Evolutionary conservation across 305 asterid species (phyloP), one percentile per base, ranked within the genome.

Genomic region (Vinca major): DNA sequence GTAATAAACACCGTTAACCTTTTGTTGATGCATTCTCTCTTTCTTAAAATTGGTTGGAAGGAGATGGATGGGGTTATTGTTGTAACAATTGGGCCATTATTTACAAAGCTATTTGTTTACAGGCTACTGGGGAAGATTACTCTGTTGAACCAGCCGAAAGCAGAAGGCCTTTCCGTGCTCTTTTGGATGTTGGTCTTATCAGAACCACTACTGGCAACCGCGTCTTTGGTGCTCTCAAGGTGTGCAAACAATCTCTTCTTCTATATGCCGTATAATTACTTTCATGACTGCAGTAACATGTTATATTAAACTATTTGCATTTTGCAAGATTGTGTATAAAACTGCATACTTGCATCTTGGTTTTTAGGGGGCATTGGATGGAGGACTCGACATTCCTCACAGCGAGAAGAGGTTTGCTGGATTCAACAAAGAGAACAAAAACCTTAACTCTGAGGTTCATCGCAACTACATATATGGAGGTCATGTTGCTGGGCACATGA

Each of bases 131-230:
- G 11, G 98, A 90, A 78, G 96, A 92, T 82, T 92, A 80, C 77
- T 87, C 96, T n/a, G 92, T 93, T 69, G 99, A 93, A 66, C 95
- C 96, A 40, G 84, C 88, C 45, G 97, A 90, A 12, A 80, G 66
- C 81, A 86, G 97, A 80, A 90, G 96, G 75, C 98, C 98, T 0
- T 92, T 93, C 92, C 96, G 97, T 65, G 97, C 97, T 5, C 97
- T 90, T 62, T 81, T 93, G 51, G 97, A 90, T 77, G 99, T 90
- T 76, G 99, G 99, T 7, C 95, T 93, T 63, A 0, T 93, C 37
- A 79, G 75, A 62, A 92, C 98, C 41, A 92, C 96, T 36, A 90
- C 98, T 5, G 97, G 98, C 0, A 90, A 93, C 77, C 91, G 97
- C 43, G 89, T 90, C 61, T 90, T 90, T 69, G 99, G 97, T 74